Base-by-base conservation (phyloP, 1,139 yeast genomes). In the Debaryomyces robertsiae region DNA sequence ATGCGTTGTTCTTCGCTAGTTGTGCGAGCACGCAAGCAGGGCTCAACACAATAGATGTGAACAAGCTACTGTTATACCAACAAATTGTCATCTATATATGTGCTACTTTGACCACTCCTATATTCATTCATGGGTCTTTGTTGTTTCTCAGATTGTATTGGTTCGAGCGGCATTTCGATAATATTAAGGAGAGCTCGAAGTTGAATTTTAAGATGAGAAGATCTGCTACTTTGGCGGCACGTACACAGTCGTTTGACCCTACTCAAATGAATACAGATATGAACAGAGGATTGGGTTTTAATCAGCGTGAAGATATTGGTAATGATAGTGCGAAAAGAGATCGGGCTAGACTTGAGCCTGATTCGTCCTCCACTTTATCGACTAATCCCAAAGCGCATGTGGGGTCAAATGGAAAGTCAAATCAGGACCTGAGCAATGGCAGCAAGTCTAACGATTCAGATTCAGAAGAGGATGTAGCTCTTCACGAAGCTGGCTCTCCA, bases 21-120 rank as follows among this genome's bases (percentile, higher is more conserved):
- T 93, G 95, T 3, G 81, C 93, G 0, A 67, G 84, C 3, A 89
- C 98, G 1, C 97, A 91, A 57, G 96, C 96, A 1, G 99, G 99
- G 0, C 67, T 94, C 44, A 89, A 89, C 55, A 83, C 97, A 0
- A 70, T 86, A 15, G 79, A 89, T 55, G 52, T 84, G 29, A 87
- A 87, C 55, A 60, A 66, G 0, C 52, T 88, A 45, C 63, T 71
- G 1, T 61, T 87, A 36, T 91, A 84, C 64, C 98, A 93, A 61
- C 97, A 91, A 58, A 75, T 90, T 15, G 64, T 76, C 13, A 59
- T 87, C 3, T 87, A 82, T 54, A 50, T 83, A 6, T 45, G 79
- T 2, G 67, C 94, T 27, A 71, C 81, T 49, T 52, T 89, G 16
- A 78, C 95, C 2, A 91, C 96, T 0, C 98, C 98, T 0, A 88